These are phyloP conservation scores for Bonia amplexicaulis DNA, from an alignment of 176 grass and related monocot species.

Conservation along the genomic window DNA sequence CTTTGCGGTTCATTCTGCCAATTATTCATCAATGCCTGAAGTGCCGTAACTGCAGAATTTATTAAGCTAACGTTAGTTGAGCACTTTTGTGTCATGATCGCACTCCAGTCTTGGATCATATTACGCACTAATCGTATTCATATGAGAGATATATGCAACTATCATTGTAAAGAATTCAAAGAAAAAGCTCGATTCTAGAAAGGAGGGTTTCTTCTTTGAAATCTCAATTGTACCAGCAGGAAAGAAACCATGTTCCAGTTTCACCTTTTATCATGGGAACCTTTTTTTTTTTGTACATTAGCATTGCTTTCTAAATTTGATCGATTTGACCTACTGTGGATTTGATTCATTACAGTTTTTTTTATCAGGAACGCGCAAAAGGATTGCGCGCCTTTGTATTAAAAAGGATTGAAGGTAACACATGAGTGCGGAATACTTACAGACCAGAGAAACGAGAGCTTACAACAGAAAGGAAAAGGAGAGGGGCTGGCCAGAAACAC, in stretches of 20 bases:
- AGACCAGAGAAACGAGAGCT: too few relatives aligned
- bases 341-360: conserved; percentile 18
- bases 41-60: conserved; percentile 49
- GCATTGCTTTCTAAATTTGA: neutral
- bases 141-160: conserved; percentile 2
- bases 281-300: neutral
- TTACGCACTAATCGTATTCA: neutral
- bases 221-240: neutral
- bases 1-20: conserved; percentile 73
- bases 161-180: neutral
- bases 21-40: conserved; percentile 47
- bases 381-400: too few relatives aligned
- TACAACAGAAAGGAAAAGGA: too few relatives aligned
- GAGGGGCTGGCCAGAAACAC: too few relatives aligned
- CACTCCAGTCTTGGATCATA: conserved; percentile 1
- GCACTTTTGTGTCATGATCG: conserved; percentile 1
- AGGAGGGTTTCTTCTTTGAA: neutral
- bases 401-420: too few relatives aligned
- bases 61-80: conserved; percentile 25
- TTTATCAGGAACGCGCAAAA: too few relatives aligned
- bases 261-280: neutral
- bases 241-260: neutral
- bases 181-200: conserved; percentile 12
- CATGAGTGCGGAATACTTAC: too few relatives aligned
- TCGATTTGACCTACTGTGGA: neutral